Evolutionary conservation across 176 grass and related monocot species (phyloP), one percentile per base, ranked within the genome.

Genomic region (Aegilops sharonensis): DNA sequence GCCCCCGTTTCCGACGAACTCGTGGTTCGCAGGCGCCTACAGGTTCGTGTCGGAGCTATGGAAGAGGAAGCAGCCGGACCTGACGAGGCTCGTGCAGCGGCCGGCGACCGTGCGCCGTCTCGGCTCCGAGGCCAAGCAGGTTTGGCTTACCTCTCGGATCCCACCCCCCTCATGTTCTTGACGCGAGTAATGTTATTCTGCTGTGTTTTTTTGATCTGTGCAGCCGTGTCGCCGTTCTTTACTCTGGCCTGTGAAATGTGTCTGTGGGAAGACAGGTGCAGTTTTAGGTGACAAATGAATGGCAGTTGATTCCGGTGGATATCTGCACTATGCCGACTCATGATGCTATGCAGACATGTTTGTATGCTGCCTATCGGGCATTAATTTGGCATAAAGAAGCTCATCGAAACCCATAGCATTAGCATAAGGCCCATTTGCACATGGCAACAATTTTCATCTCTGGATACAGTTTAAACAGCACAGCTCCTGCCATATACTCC

Each of bases 11-110:
- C 9, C 35, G 11, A 66, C 76, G 18, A 17, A 23, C 56, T 43
- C 37, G 27, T 57, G 68, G 14, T 43, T 72, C 18, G 21, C 88
- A 96, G 94, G 91, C 59, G 94, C 94, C 68, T 96, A 93, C 91
- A 93, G 77, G 85, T 96, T 92, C 74, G 89, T 93, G 30, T 89
- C 89, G 84, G 94, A 93, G 87, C 87, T 96, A 90, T 96, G 94
- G 91, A 82, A 85, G 94, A 93, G 66, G 92, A 93, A 93, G 61
- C 92, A 91, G 59, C 91, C 92, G 30, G 92, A 93, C 42, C 86
- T 89, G 89, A 86, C 91, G 92, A 81, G 92, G 52, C 91, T 93
- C 83, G 79, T 91, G 68, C 92, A 91, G 83, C 89, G 86, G 68
- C 89, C 89, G 50, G 87, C 89, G 63, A 94, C 91, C 86, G 86